Percentiles rank a stretch among this genome's conserved stretches.
phyloP scores from a whole-genome alignment of 306 rosid genomes.

The Vigna nakashimae region DNA sequence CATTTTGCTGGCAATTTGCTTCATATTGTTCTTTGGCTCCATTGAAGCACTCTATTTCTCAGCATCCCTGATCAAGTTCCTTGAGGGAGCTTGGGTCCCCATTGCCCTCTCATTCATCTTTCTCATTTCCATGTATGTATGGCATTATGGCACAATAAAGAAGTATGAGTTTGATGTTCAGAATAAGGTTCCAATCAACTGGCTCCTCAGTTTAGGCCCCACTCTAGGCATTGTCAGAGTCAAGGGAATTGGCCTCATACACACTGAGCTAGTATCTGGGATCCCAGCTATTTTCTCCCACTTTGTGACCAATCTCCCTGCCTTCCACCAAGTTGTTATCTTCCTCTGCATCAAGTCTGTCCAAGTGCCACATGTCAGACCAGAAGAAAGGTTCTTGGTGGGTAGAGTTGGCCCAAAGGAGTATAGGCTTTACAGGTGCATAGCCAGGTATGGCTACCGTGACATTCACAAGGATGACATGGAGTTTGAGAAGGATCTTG shows the following conservation, averaged over 20 bases:
- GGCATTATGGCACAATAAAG: conserved; percentile 96
- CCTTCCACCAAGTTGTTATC: conserved; percentile 95
- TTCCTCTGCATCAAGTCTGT: conserved; percentile 97
- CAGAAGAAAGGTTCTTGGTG: conserved; percentile 90
- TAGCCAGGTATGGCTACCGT: conserved; percentile 93
- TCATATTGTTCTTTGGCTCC: conserved; percentile 88
- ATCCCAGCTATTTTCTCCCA: conserved; percentile 98
- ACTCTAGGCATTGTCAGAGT: conserved; percentile 88
- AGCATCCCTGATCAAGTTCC: conserved; percentile 94
- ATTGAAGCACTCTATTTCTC: conserved; percentile 97
- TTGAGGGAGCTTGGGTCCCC: conserved; percentile 98
- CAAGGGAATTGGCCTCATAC: conserved; percentile 91
- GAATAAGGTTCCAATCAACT: conserved; percentile 93
- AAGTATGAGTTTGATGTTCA: conserved; percentile 94
- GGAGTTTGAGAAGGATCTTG: conserved; percentile 88
- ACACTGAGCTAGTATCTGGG: conserved; percentile 93
- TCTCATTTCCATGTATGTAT: conserved; percentile 80
- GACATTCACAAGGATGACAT: conserved; percentile 86
- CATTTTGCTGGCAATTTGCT: conserved; percentile 68
- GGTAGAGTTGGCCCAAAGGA: conserved; percentile 98
- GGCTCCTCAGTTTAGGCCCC: conserved; percentile 88
- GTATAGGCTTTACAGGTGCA: conserved; percentile 86
- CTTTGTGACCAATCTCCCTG: conserved; percentile 96
- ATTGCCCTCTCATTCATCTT: conserved; percentile 90
- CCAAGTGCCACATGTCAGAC: conserved; percentile 92